A percentile compares a stretch with the other conserved stretches of the same genome.
Evolutionary conservation across 352 stramenopile species (phyloP).

Genomic region (Aphanomyces invadans): DNA sequence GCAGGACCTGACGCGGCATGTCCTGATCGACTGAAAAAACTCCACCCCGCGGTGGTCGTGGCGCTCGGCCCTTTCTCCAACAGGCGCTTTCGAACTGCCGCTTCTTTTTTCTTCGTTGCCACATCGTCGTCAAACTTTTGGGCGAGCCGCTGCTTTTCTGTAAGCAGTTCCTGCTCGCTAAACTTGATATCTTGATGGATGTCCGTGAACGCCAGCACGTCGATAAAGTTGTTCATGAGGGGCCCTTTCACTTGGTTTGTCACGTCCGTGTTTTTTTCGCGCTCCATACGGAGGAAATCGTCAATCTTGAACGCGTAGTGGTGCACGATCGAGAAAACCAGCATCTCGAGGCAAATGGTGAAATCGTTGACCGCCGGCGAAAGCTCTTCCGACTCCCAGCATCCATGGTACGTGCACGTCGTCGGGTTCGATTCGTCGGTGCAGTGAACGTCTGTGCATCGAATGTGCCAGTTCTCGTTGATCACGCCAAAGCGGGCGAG

Average conservation of each 20-base stretch:
- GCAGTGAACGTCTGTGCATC: neutral
- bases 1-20: neutral
- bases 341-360: slow-evolving; percentile 56
- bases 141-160: slow-evolving; percentile 23
- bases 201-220: slow-evolving; percentile 22
- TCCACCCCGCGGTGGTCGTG: neutral
- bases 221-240: slow-evolving; percentile 23
- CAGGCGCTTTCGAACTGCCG: neutral
- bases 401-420: slow-evolving; percentile 1
- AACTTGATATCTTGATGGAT: slow-evolving; percentile 26
- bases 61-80: neutral
- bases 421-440: neutral
- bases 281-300: slow-evolving; percentile 32
- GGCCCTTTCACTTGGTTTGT: slow-evolving; percentile 23
- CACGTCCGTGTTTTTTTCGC: slow-evolving; percentile 22
- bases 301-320: slow-evolving; percentile 42
- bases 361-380: slow-evolving; percentile 44
- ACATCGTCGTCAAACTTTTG: slow-evolving; percentile 5
- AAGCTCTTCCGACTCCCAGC: slow-evolving; percentile 26
- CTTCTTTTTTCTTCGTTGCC: neutral
- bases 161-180: slow-evolving; percentile 16
- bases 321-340: slow-evolving; percentile 44
- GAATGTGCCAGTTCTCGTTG: slow-evolving; percentile 17
- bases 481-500: slow-evolving; percentile 36
- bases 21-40: neutral